These are phyloP conservation scores for Citrullus amarus DNA, from an alignment of 306 rosid species.

Conservation along the genomic window DNA sequence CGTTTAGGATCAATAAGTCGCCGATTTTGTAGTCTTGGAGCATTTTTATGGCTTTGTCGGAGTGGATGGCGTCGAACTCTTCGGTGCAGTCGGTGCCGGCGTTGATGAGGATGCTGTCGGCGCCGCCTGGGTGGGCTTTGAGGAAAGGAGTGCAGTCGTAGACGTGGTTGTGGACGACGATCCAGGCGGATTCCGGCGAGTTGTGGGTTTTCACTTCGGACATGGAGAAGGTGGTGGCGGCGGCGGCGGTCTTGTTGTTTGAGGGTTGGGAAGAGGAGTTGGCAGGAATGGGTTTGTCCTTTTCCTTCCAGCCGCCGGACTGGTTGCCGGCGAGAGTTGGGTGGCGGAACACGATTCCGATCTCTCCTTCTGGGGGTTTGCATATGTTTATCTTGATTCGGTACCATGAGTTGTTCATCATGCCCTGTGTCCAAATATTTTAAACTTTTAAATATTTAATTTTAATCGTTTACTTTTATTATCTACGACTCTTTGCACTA, in stretches of 20 bases:
- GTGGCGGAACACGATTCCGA: constrained; percentile 65
- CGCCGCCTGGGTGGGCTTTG: constrained; percentile 81
- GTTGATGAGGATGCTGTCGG: constrained; percentile 73
- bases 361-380: constrained; percentile 52
- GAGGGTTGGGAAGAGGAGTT: neutral
- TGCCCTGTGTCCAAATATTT: neutral
- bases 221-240: constrained; percentile 31
- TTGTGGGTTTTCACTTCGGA: constrained; percentile 51
- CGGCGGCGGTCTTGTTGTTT: neutral
- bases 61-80: constrained; percentile 84
- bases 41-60: constrained; percentile 66
- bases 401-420: constrained; percentile 81
- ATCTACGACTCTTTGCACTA: no score
- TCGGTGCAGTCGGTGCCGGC: constrained; percentile 89
- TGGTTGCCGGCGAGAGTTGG: constrained; percentile 74
- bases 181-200: constrained; percentile 52
- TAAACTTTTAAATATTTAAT: no score
- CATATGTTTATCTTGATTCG: constrained; percentile 53
- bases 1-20: neutral
- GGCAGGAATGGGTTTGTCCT: neutral
- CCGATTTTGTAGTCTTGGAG: constrained; percentile 44
- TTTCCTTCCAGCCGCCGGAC: constrained; percentile 64
- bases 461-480: no score
- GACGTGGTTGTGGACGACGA: constrained; percentile 53
- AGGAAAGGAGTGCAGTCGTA: constrained; percentile 69